Percentiles rank a stretch among this genome's conserved stretches.
Conservation (phyloP, 163 green algal genomes). For the Volvox carteri region DNA sequence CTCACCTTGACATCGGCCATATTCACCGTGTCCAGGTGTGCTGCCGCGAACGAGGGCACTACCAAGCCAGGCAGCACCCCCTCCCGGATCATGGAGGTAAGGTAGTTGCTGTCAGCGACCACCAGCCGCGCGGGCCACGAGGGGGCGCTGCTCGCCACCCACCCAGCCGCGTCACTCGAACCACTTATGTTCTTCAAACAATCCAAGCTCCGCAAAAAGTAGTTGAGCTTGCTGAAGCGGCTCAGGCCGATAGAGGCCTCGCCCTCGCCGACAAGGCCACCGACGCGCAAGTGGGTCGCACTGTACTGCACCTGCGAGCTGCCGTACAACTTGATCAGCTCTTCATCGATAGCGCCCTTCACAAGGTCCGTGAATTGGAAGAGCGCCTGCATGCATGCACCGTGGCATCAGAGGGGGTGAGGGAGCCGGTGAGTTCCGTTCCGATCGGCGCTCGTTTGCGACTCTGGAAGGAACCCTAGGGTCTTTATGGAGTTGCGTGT, state of each 20-base stretch:
- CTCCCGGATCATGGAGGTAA: not conserved
- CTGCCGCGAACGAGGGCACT: not conserved
- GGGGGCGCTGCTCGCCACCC: no score
- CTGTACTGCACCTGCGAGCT: not conserved
- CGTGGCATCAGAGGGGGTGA: not conserved
- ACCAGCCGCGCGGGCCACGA: not conserved
- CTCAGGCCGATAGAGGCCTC: not conserved
- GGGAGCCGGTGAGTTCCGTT: not conserved
- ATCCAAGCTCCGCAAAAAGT: not conserved
- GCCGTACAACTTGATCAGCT: not conserved
- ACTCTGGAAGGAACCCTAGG: not conserved
- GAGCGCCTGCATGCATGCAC: no score
- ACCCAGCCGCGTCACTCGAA: no score
- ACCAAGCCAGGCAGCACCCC: not conserved
- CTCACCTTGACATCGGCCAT: not conserved
- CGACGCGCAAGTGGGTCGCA: not conserved
- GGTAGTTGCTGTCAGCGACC: not conserved
- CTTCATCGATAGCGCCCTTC: not conserved
- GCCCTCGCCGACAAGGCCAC: not conserved
- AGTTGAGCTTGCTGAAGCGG: not conserved
- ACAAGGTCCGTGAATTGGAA: not conserved
- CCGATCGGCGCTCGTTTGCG: not conserved
- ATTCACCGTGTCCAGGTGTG: not conserved
- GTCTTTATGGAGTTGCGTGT: no score
- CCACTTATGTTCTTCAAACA: not conserved